A percentile compares a stretch with the other conserved stretches of the same genome.
These are phyloP conservation scores for Ehretia macrophylla DNA, from an alignment of 257 asterid species.

Conservation along the genomic window DNA sequence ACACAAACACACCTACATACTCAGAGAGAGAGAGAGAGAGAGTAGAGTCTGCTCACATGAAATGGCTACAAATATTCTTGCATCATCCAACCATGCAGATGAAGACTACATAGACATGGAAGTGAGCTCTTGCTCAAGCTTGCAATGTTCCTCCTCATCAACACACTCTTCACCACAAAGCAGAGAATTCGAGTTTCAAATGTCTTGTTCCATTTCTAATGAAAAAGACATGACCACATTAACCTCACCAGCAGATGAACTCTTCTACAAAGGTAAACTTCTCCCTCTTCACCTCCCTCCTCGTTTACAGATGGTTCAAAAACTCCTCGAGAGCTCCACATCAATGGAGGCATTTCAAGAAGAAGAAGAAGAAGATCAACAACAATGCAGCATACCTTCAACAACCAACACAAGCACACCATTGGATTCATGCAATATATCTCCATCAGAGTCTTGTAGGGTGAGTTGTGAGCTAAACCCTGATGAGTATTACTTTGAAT, in stretches of 20 bases:
- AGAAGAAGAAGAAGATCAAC: conserved; percentile 15
- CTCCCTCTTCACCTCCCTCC: conserved; percentile 84
- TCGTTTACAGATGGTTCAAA: conserved; percentile 54
- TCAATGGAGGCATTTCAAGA: not conserved
- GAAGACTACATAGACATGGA: conserved; percentile 52
- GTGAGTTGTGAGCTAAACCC: conserved; percentile 72
- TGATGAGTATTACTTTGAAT: conserved; percentile 57
- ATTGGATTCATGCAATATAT: conserved; percentile 41
- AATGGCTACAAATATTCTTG: conserved; percentile 29
- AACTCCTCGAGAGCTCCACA: conserved; percentile 32
- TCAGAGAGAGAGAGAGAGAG: not conserved
- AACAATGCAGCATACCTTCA: conserved; percentile 24
- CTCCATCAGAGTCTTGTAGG: conserved; percentile 76
- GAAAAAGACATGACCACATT: conserved; percentile 31
- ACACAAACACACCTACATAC: not conserved
- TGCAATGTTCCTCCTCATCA: conserved; percentile 3
- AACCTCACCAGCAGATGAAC: conserved; percentile 74
- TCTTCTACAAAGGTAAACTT: conserved; percentile 81
- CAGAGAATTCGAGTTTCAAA: conserved; percentile 78
- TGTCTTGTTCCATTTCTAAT: conserved; percentile 34
- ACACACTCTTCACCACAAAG: conserved; percentile 26
- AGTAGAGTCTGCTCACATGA: conserved; percentile 10
- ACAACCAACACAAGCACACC: conserved; percentile 39
- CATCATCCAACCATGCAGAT: conserved; percentile 21
- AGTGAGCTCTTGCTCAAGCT: conserved; percentile 18